phyloP scores from a whole-genome alignment of 441 rosid species.

The Jatropha multifida region DNA sequence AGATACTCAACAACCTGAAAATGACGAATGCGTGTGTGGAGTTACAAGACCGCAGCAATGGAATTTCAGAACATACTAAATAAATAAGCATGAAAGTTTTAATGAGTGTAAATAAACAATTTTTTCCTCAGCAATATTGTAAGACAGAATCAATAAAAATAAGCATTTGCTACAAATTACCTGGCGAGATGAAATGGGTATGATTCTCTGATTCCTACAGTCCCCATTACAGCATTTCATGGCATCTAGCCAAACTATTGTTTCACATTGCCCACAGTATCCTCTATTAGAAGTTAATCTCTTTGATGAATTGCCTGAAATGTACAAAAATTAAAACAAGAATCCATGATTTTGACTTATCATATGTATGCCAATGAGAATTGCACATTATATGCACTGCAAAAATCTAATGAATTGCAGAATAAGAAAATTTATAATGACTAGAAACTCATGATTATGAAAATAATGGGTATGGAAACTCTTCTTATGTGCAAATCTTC shows the following conservation, averaged over 20 bases:
- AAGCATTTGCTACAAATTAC: conserved; percentile 28
- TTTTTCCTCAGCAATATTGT: too few relatives aligned
- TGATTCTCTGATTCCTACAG: conserved; percentile 33
- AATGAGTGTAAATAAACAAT: not conserved
- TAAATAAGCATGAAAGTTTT: not conserved
- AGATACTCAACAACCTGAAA: conserved; percentile 65
- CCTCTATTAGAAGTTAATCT: conserved; percentile 55
- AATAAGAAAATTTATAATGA: not conserved
- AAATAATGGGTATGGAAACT: too few relatives aligned
- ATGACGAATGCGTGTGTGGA: not conserved
- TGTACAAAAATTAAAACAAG: not conserved
- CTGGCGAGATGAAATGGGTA: conserved; percentile 49
- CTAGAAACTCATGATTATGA: too few relatives aligned
- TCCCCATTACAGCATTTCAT: conserved; percentile 49
- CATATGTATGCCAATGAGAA: too few relatives aligned
- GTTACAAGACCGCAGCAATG: not conserved
- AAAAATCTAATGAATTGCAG: not conserved
- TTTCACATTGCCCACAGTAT: conserved; percentile 49
- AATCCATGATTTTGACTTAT: too few relatives aligned
- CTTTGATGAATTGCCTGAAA: conserved; percentile 45
- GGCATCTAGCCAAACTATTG: conserved; percentile 63
- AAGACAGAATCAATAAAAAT: not conserved
- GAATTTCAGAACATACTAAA: not conserved
- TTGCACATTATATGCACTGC: not conserved
- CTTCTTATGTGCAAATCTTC: not conserved